Base-by-base conservation (phyloP, 2,329 filamentous ascomycete species). In the Penicillium sp. region DNA sequence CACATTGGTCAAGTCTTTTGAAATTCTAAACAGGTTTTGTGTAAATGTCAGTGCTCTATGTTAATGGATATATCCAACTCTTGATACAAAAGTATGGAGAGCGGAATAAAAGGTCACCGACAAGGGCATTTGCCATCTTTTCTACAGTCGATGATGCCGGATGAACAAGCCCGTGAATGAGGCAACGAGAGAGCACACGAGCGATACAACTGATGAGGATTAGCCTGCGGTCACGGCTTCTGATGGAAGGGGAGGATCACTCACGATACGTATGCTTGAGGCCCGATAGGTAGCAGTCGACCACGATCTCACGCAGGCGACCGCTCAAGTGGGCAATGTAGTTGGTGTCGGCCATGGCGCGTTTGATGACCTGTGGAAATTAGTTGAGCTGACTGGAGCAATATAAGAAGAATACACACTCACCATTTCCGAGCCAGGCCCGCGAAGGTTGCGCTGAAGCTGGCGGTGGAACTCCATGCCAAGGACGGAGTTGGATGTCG, bases 291-390 rank as follows among this genome's bases (percentile, higher is more conserved):
- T 62, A 64, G 15, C 54, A 60, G 3, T 32, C 33, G 4, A 63
- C 45, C 4, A 64, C 60, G 29, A 57, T 45, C 7, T 62, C 51
- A 7, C 55, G 41, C 2, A 62, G 14, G 8, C 32, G 39, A 1
- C 60, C 60, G 2, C 32, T 47, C 1, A 64, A 41, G 2, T 55
- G 50, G 2, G 57, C 54, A n/a, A 73, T 63, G 40, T 70, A 73
- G 1, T 59, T 55, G 7, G 69, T 66, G 34, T 69, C 63, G 0
- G 62, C 63, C 18, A 67, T 59, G 1, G 68, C 67, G 13, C 62
- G 60, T 31, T 53, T 49, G 38, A 72, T 69, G n/a, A 73, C 65
- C 67, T 71, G 39, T n/a, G 4, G n/a, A n/a, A n/a, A n/a, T n/a
- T n/a, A n/a, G n/a, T n/a, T n/a, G n/a, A n/a, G n/a, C n/a, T n/a